Base-by-base conservation (phyloP, 768 basidiomycete species). In the Phylloporus sp. region DNA sequence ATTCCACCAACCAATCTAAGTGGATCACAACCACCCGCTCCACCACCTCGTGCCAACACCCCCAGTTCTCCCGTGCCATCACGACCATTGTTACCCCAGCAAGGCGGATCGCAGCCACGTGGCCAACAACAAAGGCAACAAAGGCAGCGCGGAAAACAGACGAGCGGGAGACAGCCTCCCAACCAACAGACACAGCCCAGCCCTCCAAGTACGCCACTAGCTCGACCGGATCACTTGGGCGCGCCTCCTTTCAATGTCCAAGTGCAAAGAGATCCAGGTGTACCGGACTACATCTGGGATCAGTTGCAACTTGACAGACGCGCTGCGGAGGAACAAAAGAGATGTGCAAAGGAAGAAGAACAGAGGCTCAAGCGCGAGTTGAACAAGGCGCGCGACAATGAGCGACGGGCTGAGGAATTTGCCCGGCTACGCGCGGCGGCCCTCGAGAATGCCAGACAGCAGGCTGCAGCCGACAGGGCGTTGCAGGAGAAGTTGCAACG, bases 251-350 rank as follows among this genome's bases (percentile, higher is more conserved):
- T 22, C 18, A 50, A 24, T 32, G 42, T 28, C 20, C 39, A 56
- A 4, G 57, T 18, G 0, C 57, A 46, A 22, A 74, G 80, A 22
- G 84, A 85, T 61, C 41, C 71, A 18, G 84, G 78, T 0, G 80
- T 85, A 5, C 59, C 73, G 0, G 80, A 86, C 60, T 61, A 59
- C 1, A 61, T 74, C 11, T 85, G 85, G 85, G 24, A 56, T 10
- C 70, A 79, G 53, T 65, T 85, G 1, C 75, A 81, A 42, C 69
- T 66, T 6, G 69, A 64, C 47, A 68, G 64, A 39, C 65, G 58
- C 0, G 69, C 61, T 5, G 66, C 55, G 20, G 59, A 59, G 20
- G 60, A 65, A 36, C 49, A 39, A 24, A 45, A 54, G 52, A 40
- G 45, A 41, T 48, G 52, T 42, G 63, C 59, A 1, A 55, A 50